phyloP scores from a whole-genome alignment of 2,329 filamentous ascomycete species.

The Aspergillus ochraceus region DNA sequence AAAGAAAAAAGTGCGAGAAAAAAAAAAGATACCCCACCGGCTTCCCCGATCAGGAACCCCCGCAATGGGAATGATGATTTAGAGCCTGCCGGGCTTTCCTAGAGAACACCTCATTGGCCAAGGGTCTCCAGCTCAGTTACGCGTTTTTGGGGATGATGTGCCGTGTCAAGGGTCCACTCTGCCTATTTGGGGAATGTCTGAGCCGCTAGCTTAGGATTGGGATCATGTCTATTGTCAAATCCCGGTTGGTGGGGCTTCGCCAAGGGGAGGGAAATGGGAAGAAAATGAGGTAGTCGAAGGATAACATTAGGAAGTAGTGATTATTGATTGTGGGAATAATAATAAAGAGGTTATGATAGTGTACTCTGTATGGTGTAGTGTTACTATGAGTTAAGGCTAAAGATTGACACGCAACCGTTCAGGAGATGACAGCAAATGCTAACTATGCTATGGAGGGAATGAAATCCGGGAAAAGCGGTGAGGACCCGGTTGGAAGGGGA shows the following conservation, averaged over 20 bases:
- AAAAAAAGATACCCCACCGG: constrained; percentile 7
- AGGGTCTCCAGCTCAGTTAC: constrained; percentile 16
- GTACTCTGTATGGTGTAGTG: too few relatives aligned
- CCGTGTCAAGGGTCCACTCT: constrained; percentile 18
- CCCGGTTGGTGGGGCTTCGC: neutral
- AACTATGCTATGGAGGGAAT: neutral
- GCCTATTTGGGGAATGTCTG: constrained; percentile 15
- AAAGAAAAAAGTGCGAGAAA: neutral
- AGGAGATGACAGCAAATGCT: constrained; percentile 13
- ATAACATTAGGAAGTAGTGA: too few relatives aligned
- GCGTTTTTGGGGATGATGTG: constrained; percentile 26
- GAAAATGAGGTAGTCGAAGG: neutral
- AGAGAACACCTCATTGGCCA: constrained; percentile 11
- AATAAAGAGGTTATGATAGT: too few relatives aligned
- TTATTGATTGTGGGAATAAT: too few relatives aligned
- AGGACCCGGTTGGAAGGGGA: constrained; percentile 10
- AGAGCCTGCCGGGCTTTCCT: constrained; percentile 7
- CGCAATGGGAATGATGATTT: constrained; percentile 18
- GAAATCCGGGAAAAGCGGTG: constrained; percentile 20
- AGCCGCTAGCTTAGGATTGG: constrained; percentile 23
- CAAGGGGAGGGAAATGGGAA: neutral
- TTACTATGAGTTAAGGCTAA: neutral
- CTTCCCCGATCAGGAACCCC: constrained; percentile 20
- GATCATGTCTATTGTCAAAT: neutral
- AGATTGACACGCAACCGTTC: constrained; percentile 4